Conservation (phyloP, 2,329 filamentous ascomycete species). For the Verticillium albo-atrum region DNA sequence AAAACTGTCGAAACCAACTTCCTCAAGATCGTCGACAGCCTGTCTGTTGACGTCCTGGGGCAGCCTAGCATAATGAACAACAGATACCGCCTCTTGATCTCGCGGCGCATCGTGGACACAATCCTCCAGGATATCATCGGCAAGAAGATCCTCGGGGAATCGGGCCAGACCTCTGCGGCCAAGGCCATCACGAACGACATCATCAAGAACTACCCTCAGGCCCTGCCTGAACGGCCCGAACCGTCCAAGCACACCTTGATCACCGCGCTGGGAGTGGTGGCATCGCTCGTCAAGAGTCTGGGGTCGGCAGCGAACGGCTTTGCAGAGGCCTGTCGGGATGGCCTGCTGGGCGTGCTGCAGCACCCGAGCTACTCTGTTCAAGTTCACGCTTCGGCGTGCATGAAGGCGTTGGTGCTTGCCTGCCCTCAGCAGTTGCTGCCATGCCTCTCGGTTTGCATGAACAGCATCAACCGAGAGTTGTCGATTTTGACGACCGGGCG, state of each 20-base stretch:
- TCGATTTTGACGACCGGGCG: conserved; percentile 69
- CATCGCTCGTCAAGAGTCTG: conserved; percentile 71
- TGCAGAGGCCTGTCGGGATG: conserved; percentile 80
- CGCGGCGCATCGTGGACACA: conserved; percentile 77
- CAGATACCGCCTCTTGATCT: conserved; percentile 80
- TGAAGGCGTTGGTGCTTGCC: conserved; percentile 82
- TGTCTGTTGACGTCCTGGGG: conserved; percentile 76
- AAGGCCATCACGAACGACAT: conserved; percentile 80
- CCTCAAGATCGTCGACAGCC: conserved; percentile 71
- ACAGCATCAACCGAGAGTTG: conserved; percentile 84
- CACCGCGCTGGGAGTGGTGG: conserved; percentile 71
- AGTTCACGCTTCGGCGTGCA: conserved; percentile 78
- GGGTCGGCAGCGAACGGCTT: conserved; percentile 78
- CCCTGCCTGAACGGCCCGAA: conserved; percentile 79
- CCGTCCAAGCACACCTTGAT: conserved; percentile 84
- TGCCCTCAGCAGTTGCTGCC: conserved; percentile 90
- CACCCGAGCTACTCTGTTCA: conserved; percentile 97
- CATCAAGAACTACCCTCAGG: conserved; percentile 91
- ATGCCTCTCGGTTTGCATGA: conserved; percentile 93
- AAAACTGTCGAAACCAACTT: conserved; percentile 82
- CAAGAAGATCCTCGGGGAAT: conserved; percentile 78
- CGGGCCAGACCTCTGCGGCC: conserved; percentile 78
- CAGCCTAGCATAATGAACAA: conserved; percentile 74
- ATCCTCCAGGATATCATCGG: conserved; percentile 83
- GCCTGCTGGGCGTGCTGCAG: conserved; percentile 81